Evolutionary conservation across 768 basidiomycete species (phyloP).

Genomic region (Pluteus cervinus): DNA sequence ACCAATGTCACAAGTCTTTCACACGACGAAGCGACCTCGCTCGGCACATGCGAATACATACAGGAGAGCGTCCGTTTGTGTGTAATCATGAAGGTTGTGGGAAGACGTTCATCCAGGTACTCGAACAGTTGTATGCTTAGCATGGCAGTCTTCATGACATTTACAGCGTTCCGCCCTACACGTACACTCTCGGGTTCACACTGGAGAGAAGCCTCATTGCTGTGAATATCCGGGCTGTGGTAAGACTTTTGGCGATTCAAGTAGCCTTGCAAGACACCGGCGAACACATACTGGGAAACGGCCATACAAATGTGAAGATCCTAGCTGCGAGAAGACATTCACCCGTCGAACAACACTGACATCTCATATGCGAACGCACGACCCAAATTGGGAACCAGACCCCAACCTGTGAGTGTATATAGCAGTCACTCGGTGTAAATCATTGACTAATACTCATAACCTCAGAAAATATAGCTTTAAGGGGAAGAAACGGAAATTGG

Average conservation of each 20-base stretch:
- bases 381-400: constrained; percentile 81
- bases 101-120: constrained; percentile 89
- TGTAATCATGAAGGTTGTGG: constrained; percentile 71
- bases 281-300: constrained; percentile 85
- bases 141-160: constrained; percentile 6
- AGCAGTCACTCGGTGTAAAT: constrained; percentile 2
- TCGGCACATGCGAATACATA: constrained; percentile 86
- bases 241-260: constrained; percentile 88
- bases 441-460: constrained; percentile 13
- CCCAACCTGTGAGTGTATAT: constrained; percentile 60
- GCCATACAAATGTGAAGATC: constrained; percentile 81
- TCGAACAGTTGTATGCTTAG: constrained; percentile 9
- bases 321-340: constrained; percentile 82
- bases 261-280: constrained; percentile 86
- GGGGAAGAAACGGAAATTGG: constrained; percentile 56
- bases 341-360: constrained; percentile 81
- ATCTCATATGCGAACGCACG: constrained; percentile 83
- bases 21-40: constrained; percentile 78
- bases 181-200: constrained; percentile 85
- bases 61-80: constrained; percentile 81
- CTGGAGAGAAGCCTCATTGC: constrained; percentile 87
- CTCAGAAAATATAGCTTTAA: constrained; percentile 75
- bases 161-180: constrained; percentile 80
- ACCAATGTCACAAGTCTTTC: constrained; percentile 76
- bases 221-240: constrained; percentile 87